phyloP scores from a whole-genome alignment of 176 grass and related monocot genomes.

The Aegilops bicornis region DNA sequence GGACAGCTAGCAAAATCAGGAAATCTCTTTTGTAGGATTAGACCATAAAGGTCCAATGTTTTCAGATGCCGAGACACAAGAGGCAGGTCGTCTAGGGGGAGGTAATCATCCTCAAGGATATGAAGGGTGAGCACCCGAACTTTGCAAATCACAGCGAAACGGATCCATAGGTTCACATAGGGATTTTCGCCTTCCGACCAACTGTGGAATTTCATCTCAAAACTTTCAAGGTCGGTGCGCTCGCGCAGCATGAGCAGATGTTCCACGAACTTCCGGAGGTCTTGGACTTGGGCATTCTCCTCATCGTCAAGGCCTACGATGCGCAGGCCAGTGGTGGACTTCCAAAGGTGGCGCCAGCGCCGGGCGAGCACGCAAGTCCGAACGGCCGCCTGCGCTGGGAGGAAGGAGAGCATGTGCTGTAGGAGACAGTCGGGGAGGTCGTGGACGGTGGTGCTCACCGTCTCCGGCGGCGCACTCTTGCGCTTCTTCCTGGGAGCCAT shows the following conservation, averaged over 20 bases:
- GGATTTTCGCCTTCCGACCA: not conserved
- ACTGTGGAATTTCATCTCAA: not conserved
- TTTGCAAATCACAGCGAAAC: not conserved
- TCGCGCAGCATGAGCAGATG: not conserved
- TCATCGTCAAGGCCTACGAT: not conserved
- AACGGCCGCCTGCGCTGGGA: not conserved
- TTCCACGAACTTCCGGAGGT: not conserved
- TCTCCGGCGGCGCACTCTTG: not conserved
- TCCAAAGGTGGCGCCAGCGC: not conserved
- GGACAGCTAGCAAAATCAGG: not conserved
- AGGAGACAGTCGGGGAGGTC: not conserved
- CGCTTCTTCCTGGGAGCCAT: not conserved
- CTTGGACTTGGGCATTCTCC: not conserved
- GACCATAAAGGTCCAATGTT: not conserved
- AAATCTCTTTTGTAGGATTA: not conserved
- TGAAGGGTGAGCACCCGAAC: not conserved
- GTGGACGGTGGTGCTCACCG: not conserved
- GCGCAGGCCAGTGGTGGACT: not conserved
- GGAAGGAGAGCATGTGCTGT: not conserved
- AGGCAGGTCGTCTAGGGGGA: not conserved
- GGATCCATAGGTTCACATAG: not conserved
- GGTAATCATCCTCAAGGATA: not conserved
- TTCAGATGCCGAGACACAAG: not conserved
- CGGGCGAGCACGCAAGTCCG: not conserved
- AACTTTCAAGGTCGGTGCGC: not conserved